Percentiles rank a stretch among this genome's conserved stretches.
Conservation (phyloP, 2,329 filamentous ascomycete genomes). For the Hypoxylon sp. region DNA sequence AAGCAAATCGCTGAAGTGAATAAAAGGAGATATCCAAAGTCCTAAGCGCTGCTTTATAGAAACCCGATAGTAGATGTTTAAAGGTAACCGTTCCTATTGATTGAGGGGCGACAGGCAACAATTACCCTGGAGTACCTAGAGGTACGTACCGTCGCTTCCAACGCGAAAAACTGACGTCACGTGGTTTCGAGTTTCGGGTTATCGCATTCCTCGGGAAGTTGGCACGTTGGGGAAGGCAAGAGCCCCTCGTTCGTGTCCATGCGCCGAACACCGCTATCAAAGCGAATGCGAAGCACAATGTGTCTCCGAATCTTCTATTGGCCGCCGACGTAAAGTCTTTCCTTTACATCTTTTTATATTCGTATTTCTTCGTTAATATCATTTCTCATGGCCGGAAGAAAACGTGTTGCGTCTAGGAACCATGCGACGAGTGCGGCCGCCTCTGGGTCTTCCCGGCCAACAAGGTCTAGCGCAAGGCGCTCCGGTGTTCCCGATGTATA, state of each 20-base stretch:
- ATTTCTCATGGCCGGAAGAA: slow-evolving; percentile 51
- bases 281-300: slow-evolving; percentile 19
- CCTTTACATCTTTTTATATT: neutral
- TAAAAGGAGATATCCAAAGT: neutral
- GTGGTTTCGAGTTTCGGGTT: slow-evolving; percentile 39
- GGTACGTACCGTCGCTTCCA: neutral
- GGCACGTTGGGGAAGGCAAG: slow-evolving; percentile 12
- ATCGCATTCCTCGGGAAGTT: slow-evolving; percentile 11
- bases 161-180: slow-evolving; percentile 38
- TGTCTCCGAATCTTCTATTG: neutral
- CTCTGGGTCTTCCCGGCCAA: slow-evolving; percentile 42
- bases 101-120: neutral
- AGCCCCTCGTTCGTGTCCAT: slow-evolving; percentile 34
- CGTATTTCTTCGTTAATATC: neutral
- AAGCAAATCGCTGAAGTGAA: neutral
- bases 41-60: neutral
- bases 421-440: slow-evolving; percentile 43
- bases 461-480: slow-evolving; percentile 48
- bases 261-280: slow-evolving; percentile 7
- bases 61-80: neutral
- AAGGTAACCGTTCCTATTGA: neutral
- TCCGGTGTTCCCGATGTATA: slow-evolving; percentile 60
- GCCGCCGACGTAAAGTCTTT: slow-evolving; percentile 11
- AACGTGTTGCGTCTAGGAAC: slow-evolving; percentile 46
- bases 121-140: neutral